Percentiles rank a stretch among this genome's conserved stretches.
phyloP scores from a whole-genome alignment of 345 rosid species.

The Geranium rotundifolium region DNA sequence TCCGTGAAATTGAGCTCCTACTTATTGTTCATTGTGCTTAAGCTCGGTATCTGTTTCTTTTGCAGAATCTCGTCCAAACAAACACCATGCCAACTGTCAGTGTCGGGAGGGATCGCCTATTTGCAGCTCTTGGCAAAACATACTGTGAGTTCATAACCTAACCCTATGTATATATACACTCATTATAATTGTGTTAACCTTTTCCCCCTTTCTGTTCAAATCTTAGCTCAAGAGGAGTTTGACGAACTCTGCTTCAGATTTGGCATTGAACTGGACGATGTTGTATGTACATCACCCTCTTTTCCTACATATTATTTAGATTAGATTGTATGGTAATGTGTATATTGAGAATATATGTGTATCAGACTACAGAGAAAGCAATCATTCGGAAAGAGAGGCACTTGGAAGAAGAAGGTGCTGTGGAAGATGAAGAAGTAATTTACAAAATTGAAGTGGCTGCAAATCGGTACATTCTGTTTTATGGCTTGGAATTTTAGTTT shows the following conservation, averaged over 20 bases:
- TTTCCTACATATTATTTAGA: neutral
- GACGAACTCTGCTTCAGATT: constrained; percentile 83
- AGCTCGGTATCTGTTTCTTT: too few species aligned
- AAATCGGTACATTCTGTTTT: constrained; percentile 38
- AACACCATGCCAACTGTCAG: constrained; percentile 62
- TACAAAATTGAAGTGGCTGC: constrained; percentile 92
- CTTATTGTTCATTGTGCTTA: too few species aligned
- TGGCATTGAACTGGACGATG: constrained; percentile 93
- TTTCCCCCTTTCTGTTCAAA: neutral
- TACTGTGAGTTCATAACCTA: constrained; percentile 33
- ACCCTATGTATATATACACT: neutral
- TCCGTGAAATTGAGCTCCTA: too few species aligned
- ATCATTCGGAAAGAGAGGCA: constrained; percentile 80
- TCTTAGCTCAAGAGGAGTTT: constrained; percentile 60
- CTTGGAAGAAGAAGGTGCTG: constrained; percentile 32
- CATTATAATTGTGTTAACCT: neutral
- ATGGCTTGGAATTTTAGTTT: neutral
- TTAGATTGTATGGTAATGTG: neutral
- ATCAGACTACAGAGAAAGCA: constrained; percentile 77
- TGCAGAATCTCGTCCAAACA: too few species aligned
- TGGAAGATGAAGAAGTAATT: constrained; percentile 55
- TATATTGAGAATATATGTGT: constrained; percentile 1
- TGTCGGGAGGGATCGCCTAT: constrained; percentile 73
- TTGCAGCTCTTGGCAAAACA: constrained; percentile 47
- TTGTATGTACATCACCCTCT: constrained; percentile 26